These are phyloP conservation scores for Xylaria grammica DNA, from an alignment of 495 filamentous ascomycete species.

Conservation along the genomic window DNA sequence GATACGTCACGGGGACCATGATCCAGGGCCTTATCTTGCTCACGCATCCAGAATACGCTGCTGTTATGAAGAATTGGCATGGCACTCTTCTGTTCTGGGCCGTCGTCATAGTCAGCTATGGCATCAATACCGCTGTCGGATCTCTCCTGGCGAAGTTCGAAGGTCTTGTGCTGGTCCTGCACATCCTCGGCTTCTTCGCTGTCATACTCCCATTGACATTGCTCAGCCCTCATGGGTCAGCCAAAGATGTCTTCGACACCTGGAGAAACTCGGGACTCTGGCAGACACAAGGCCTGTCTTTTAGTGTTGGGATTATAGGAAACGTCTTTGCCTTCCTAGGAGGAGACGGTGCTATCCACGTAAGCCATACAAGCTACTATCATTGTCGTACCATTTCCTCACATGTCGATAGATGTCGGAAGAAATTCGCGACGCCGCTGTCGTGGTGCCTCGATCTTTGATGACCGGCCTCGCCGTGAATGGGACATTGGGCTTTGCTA, in stretches of 20 bases:
- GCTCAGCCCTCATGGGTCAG: conserved; percentile 53
- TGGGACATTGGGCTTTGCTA: conserved; percentile 55
- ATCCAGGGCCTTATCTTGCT: conserved; percentile 65
- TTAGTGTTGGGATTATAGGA: conserved; percentile 58
- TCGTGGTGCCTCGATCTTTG: conserved; percentile 61
- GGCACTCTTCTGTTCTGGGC: conserved; percentile 63
- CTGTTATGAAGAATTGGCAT: conserved; percentile 61
- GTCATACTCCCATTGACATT: conserved; percentile 62
- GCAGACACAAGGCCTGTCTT: conserved; percentile 57
- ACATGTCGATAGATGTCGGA: conserved; percentile 53
- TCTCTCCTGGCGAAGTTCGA: conserved; percentile 63
- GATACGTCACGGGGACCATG: conserved; percentile 60
- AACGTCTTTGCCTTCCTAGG: conserved; percentile 50
- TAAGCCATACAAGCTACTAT: conserved; percentile 14
- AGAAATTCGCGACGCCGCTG: conserved; percentile 61
- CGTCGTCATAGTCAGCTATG: conserved; percentile 53
- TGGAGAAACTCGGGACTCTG: conserved; percentile 63
- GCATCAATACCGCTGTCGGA: conserved; percentile 63
- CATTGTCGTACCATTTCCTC: conserved; percentile 1
- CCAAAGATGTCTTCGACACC: conserved; percentile 56
- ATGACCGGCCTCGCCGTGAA: conserved; percentile 57
- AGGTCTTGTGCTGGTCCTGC: conserved; percentile 62
- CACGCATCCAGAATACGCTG: conserved; percentile 51
- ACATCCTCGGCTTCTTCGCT: conserved; percentile 66
- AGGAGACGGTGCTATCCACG: conserved; percentile 61